Evolutionary conservation across 768 basidiomycete species (phyloP).

Genomic region (Pulveroboletus sp.): DNA sequence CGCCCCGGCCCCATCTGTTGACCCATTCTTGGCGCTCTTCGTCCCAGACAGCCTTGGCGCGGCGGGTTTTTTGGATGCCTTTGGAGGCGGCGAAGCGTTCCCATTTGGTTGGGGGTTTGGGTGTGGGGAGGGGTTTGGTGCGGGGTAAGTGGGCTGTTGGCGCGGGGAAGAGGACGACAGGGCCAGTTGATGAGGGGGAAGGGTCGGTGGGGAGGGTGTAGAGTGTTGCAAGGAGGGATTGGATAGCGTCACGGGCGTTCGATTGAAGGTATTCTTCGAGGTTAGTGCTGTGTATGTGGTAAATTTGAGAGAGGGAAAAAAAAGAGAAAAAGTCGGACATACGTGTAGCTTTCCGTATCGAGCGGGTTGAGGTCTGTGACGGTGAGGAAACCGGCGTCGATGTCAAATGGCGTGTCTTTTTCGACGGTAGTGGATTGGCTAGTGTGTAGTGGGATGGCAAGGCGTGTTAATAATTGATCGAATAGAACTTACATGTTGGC

Average conservation of each 20-base stretch:
- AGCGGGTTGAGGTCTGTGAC: slow-evolving; percentile 88
- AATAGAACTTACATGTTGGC: slow-evolving; percentile 60
- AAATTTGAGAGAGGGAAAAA: background rate
- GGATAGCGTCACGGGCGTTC: slow-evolving; percentile 78
- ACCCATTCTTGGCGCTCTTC: slow-evolving; percentile 95
- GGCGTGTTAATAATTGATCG: background rate
- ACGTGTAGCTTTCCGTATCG: slow-evolving; percentile 84
- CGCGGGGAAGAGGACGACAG: slow-evolving; percentile 76
- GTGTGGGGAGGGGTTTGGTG: slow-evolving; percentile 89
- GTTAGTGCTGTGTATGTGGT: slow-evolving; percentile 50
- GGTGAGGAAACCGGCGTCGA: slow-evolving; percentile 81
- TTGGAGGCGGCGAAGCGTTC: slow-evolving; percentile 92
- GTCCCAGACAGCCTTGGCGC: slow-evolving; percentile 87
- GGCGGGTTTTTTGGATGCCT: slow-evolving; percentile 80
- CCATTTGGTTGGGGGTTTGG: slow-evolving; percentile 95
- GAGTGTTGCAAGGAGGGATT: slow-evolving; percentile 74
- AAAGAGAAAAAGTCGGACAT: slow-evolving; percentile 23
- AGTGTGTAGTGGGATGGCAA: background rate
- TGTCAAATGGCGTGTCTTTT: slow-evolving; percentile 74
- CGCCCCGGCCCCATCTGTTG: slow-evolving; percentile 82
- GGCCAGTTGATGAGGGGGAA: slow-evolving; percentile 76
- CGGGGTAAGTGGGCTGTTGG: slow-evolving; percentile 80
- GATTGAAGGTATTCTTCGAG: slow-evolving; percentile 79
- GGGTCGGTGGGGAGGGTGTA: slow-evolving; percentile 78
- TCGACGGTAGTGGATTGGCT: slow-evolving; percentile 71